Percentiles rank a stretch among this genome's conserved stretches.
Conservation (phyloP, 2,329 filamentous ascomycete genomes). For the Tolypocladium tundrense region DNA sequence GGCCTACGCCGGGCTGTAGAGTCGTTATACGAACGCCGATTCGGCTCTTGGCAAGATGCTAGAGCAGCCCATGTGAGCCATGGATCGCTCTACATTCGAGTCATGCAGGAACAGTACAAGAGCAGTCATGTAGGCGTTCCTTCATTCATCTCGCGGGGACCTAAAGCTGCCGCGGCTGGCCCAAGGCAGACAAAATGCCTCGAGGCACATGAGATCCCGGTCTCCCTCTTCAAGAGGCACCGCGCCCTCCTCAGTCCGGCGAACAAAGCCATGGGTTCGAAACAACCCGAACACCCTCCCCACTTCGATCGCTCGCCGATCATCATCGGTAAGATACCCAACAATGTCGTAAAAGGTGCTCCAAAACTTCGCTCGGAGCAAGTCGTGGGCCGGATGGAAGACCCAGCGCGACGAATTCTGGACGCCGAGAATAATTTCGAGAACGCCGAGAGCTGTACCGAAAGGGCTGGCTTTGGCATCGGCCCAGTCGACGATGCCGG, state of each 20-base stretch:
- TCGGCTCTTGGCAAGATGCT: too few species aligned
- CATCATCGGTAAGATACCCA: constrained; percentile 2
- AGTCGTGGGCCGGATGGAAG: constrained; percentile 6
- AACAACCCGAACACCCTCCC: constrained; percentile 8
- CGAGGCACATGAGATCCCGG: background rate
- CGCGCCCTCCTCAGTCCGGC: background rate
- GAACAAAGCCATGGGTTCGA: constrained; percentile 3
- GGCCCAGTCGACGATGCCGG: constrained; percentile 18
- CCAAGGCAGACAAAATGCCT: background rate
- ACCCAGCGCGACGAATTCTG: constrained; percentile 5
- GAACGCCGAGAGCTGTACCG: constrained; percentile 13
- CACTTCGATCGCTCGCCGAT: constrained; percentile 4
- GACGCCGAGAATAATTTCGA: constrained; percentile 11
- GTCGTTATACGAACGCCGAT: too few species aligned
- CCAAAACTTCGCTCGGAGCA: constrained; percentile 6
- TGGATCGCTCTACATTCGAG: too few species aligned
- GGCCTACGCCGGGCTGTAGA: too few species aligned
- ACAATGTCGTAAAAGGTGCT: constrained; percentile 1
- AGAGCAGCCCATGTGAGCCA: too few species aligned
- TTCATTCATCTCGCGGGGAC: too few species aligned
- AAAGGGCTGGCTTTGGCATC: constrained; percentile 15
- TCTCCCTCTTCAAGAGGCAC: background rate
- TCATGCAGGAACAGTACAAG: too few species aligned
- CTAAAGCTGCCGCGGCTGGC: too few species aligned
- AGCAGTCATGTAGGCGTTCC: too few species aligned